A percentile compares a stretch with the other conserved stretches of the same genome.
These are phyloP conservation scores for Zygnema circumcarinatum DNA, from an alignment of 139 green algal species.

Conservation along the genomic window DNA sequence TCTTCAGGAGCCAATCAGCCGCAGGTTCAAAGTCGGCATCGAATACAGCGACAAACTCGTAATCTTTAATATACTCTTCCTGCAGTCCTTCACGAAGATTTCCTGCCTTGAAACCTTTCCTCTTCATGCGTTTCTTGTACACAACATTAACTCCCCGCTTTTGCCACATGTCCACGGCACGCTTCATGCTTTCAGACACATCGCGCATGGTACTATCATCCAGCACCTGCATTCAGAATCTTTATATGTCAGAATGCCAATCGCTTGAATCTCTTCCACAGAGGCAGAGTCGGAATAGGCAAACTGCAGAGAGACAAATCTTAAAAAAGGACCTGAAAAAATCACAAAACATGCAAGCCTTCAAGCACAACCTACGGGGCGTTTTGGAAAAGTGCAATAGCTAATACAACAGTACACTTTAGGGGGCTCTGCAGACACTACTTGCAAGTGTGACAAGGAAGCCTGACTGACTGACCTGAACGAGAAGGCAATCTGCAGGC, in stretches of 20 bases:
- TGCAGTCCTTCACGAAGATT: conserved; percentile 46
- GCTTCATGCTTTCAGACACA: conserved; percentile 29
- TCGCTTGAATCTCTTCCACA: no score
- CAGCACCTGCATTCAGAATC: conserved; percentile 48
- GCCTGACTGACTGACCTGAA: conserved; percentile 38
- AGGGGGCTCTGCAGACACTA: no score
- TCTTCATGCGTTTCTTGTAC: conserved; percentile 32
- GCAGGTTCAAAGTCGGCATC: conserved; percentile 57
- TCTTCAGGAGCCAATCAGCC: conserved; percentile 40
- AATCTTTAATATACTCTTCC: conserved; percentile 35
- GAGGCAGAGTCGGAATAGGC: no score
- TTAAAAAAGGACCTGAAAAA: no score
- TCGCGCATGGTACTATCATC: conserved; percentile 48
- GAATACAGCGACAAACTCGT: conserved; percentile 53
- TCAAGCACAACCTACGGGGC: no score
- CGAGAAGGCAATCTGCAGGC: conserved; percentile 36
- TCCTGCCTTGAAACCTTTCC: conserved; percentile 54
- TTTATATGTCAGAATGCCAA: no score
- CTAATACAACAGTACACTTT: no score
- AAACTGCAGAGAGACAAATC: no score
- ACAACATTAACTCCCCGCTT: conserved; percentile 23
- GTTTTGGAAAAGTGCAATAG: no score
- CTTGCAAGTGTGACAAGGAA: no score
- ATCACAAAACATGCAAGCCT: no score
- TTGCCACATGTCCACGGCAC: conserved; percentile 32